Base-by-base conservation (phyloP, 768 basidiomycete species). In the Tulasnella sp. region DNA sequence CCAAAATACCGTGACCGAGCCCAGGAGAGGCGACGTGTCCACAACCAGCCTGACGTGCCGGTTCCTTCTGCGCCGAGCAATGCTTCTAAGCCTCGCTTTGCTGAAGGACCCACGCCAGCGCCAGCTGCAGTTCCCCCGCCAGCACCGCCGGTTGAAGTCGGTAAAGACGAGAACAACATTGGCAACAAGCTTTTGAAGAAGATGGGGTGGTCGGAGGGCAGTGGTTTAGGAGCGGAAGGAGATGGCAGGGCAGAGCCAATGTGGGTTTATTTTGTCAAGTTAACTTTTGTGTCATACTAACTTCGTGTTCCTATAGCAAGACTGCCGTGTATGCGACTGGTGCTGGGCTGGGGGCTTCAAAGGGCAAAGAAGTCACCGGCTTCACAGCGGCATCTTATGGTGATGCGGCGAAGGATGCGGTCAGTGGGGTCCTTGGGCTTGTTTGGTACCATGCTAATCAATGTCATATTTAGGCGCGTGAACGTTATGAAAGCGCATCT, bases 171-270 rank as follows among this genome's bases (percentile, higher is more conserved):
- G 51, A 83, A 67, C 43, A 98, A 98, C 65, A 80, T 91, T 10
- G 96, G 96, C 4, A 94, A 94, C 68, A 93, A 90, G 68, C 70
- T 99, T 60, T 71, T 98, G 63, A 90, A 91, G 70, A 94, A 95
- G 82, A 97, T 98, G 94, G 96, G 95, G 0, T 98, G 94, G 94
- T 88, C 79, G 63, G 86, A 87, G 66, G 94, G 94, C 4, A 83
- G 80, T 15, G 94, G 95, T 1, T 72, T 98, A 42, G 95, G 95
- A 0, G 78, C 81, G 5, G 78, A 78, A 49, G 87, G 87, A 3
- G 87, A 89, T 54, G 94, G 94, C 45, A 73, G 92, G 59, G 83
- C 90, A 10, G 90, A 94, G 58, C 93, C 94, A 11, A 83, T 97
- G 83, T 86, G 70, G 51, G 85, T 76, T 1, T 64, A 68, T 48